Evolutionary conservation across 192 early-diverging fungal genomes (phyloP), one percentile per base, ranked within the genome.

Genomic region (Rhizophagus clarus): DNA sequence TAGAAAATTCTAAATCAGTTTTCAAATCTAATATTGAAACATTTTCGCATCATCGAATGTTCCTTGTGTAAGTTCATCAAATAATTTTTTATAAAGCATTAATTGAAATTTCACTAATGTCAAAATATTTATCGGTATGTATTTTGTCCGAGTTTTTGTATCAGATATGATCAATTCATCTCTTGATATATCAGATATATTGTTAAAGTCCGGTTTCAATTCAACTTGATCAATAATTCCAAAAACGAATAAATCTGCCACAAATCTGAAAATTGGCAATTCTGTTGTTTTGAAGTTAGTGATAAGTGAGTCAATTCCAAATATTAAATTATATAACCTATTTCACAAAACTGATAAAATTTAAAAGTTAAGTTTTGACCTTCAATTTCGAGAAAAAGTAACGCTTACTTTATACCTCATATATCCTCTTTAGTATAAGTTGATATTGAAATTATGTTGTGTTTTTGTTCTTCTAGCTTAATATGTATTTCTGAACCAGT

Each of bases 81-180:
- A 78, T 9, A 78, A 28, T 56, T 63, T 64, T 51, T 78, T 78
- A 28, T 78, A 78, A 28, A 78, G 40, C 76, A 78, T 78, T 51
- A 78, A 42, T 68, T 78, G 76, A 47, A 31, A 45, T 22, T 67
- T 66, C 22, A 28, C 40, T 17, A 34, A 61, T 17, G 45, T 1
- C 26, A 5, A 11, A 51, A 49, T 17, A 17, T 42, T 24, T 9
- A 17, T 31, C 31, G 64, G 64, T 28, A 42, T 1, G 28, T 22
- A 68, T 69, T n/a, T 66, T 4, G 24, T 15, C 0, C 64, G 40
- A 49, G 76, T 78, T 68, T 78, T 78, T 17, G 76, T 78, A 20
- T 78, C 76, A 20, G 63, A 78, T 49, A 78, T 60, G 20, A 15
- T 12, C 31, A 20, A 75, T 61, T 45, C 32, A 20, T 10, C 12